phyloP scores from a whole-genome alignment of 2,329 filamentous ascomycete species.

The Hymenoscyphus linearis region DNA sequence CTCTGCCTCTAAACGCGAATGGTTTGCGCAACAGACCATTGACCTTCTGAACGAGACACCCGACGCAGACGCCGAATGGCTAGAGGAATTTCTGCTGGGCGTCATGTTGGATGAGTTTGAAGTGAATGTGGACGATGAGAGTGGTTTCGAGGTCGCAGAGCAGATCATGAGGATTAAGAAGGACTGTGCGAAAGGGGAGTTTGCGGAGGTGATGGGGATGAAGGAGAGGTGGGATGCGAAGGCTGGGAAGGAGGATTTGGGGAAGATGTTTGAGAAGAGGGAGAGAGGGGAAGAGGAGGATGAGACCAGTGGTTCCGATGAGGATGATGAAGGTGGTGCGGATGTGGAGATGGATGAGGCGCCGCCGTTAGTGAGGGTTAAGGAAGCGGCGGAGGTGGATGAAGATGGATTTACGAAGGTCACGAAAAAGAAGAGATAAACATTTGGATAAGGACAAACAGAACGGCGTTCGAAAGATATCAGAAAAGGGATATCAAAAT shows the following conservation, averaged over 20 bases:
- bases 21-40: slow-evolving; percentile 84
- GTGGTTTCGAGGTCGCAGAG: slow-evolving; percentile 65
- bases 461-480: slow-evolving; percentile 14
- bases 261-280: slow-evolving; percentile 36
- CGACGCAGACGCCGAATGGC: slow-evolving; percentile 67
- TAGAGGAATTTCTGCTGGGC: slow-evolving; percentile 80
- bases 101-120: slow-evolving; percentile 97
- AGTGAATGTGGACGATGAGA: slow-evolving; percentile 86
- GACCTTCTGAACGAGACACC: slow-evolving; percentile 63
- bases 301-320: slow-evolving; percentile 48
- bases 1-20: slow-evolving; percentile 83
- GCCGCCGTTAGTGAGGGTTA: slow-evolving; percentile 51
- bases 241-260: slow-evolving; percentile 44
- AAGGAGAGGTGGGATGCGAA: slow-evolving; percentile 56
- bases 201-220: slow-evolving; percentile 59
- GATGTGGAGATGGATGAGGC: slow-evolving; percentile 68
- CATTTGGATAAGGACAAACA: background rate
- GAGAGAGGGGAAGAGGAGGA: slow-evolving; percentile 50
- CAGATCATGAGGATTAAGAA: slow-evolving; percentile 64
- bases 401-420: slow-evolving; percentile 80
- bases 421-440: slow-evolving; percentile 53
- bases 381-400: slow-evolving; percentile 66
- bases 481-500: slow-evolving; percentile 20
- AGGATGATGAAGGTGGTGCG: slow-evolving; percentile 47
- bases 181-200: slow-evolving; percentile 60